Conservation (phyloP, 2,329 filamentous ascomycete genomes). For the Alternaria sp. region DNA sequence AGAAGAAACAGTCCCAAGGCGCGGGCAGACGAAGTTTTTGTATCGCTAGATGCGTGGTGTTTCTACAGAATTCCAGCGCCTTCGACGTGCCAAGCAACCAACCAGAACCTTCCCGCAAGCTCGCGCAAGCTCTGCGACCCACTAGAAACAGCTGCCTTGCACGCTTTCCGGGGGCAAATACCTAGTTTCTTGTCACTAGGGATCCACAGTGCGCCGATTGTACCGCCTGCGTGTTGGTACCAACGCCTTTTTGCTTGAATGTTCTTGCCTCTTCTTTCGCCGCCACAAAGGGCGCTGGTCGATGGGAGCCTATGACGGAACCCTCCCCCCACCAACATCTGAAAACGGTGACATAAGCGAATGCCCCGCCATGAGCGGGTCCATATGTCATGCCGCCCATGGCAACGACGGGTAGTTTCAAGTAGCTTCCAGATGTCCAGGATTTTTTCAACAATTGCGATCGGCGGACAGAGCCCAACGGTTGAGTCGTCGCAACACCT, state of each 20-base stretch:
- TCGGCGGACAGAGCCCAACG: background rate
- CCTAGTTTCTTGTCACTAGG: background rate
- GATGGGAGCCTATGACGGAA: conserved; percentile 20
- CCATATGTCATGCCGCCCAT: conserved; percentile 14
- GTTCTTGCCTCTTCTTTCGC: conserved; percentile 12
- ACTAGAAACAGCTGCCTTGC: conserved; percentile 16
- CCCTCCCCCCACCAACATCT: conserved; percentile 24
- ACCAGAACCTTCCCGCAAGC: conserved; percentile 21
- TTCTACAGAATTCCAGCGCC: conserved; percentile 24
- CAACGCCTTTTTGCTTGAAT: conserved; percentile 8
- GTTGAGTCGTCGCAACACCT: background rate
- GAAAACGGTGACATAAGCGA: conserved; percentile 23
- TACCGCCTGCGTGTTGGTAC: background rate
- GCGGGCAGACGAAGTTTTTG: conserved; percentile 39
- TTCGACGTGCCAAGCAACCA: conserved; percentile 24
- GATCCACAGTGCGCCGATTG: conserved; percentile 10
- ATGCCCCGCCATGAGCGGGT: conserved; percentile 21
- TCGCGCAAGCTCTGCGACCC: conserved; percentile 22
- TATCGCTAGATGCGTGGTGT: conserved; percentile 23
- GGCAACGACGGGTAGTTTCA: conserved; percentile 16
- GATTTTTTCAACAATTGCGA: conserved; percentile 2
- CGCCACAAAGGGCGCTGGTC: conserved; percentile 5
- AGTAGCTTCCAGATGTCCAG: conserved; percentile 16
- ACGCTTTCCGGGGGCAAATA: conserved; percentile 11
- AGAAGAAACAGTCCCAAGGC: conserved; percentile 19